Conservation (phyloP, 495 filamentous ascomycete species). For the Penicillium soppii region DNA sequence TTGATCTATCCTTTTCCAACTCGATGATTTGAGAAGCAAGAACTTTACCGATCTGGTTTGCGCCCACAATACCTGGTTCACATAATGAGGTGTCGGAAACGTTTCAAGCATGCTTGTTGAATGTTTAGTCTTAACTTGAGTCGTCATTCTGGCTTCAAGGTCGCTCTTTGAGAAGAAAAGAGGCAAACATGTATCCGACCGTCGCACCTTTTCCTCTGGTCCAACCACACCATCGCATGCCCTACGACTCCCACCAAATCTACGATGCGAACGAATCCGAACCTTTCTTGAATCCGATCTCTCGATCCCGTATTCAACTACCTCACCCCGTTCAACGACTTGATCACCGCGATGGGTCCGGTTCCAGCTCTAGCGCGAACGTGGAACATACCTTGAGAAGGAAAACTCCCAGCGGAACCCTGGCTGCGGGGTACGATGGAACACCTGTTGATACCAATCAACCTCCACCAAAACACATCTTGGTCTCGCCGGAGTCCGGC, state of each 20-base stretch:
- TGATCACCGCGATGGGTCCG: slow-evolving; percentile 26
- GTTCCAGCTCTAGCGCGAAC: slow-evolving; percentile 22
- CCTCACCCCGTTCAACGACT: slow-evolving; percentile 46
- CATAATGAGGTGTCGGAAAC: slow-evolving; percentile 55
- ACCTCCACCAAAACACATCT: slow-evolving; percentile 83
- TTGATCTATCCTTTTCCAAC: too few species aligned
- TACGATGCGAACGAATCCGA: slow-evolving; percentile 36
- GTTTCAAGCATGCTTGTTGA: slow-evolving; percentile 50
- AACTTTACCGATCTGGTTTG: slow-evolving; percentile 2
- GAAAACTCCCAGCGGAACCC: slow-evolving; percentile 91
- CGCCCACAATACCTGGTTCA: slow-evolving; percentile 22
- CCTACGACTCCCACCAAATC: slow-evolving; percentile 28
- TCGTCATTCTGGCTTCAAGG: slow-evolving; percentile 11
- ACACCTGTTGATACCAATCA: slow-evolving; percentile 67
- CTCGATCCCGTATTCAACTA: slow-evolving; percentile 39
- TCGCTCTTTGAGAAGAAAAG: slow-evolving; percentile 1
- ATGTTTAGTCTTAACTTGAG: slow-evolving; percentile 26
- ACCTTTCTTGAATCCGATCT: slow-evolving; percentile 25
- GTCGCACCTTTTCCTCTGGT: slow-evolving; percentile 45
- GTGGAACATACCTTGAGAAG: slow-evolving; percentile 80
- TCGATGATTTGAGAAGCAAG: too few species aligned
- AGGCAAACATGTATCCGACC: slow-evolving; percentile 45
- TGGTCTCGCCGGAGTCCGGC: slow-evolving; percentile 59
- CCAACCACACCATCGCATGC: slow-evolving; percentile 46
- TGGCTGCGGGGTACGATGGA: slow-evolving; percentile 93